Base-by-base conservation (phyloP, 352 stramenopile species). In the Phytophthora ramorum region DNA sequence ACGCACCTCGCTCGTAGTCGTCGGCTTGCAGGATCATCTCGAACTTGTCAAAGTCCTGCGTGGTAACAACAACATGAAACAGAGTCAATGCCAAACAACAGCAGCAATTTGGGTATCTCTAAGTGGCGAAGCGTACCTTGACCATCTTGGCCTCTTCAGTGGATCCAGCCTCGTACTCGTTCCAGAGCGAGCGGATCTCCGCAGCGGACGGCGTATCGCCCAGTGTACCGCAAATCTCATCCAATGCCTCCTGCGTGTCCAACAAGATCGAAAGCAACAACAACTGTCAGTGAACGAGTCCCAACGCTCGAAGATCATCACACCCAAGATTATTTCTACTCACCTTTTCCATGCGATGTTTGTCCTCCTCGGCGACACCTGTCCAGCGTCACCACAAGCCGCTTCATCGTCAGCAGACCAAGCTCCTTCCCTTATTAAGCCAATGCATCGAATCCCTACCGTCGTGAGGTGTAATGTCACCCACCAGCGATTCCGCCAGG, bases 21-120 rank as follows among this genome's bases (percentile, higher is more conserved):
- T 97, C 79, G 9, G 94, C 94, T 66, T 98, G 94, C 49, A 98
- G 69, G 44, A 98, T 97, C 92, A 98, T 98, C 72, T 98, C 94
- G 56, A 98, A 95, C 72, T 98, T 98, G 71, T 98, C 94, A 75
- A 98, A 96, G 69, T 98, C 94, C 75, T 90, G 43, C 6, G 28
- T 2, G 10, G 10, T 5, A 53, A 8, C 28, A 65, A 3, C 14
- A 69, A 30, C 35, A 64, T 10, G 58, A 38, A 19, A 52, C 4
- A 19, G 14, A 44, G 41, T 74, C 13, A 61, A 34, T 20, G 52
- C n/a, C 16, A 54, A 20, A 9, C n/a, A 66, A 5, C 13, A 37
- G 13, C n/a, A 47, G 10, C 35, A 16, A 49, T 22, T 44, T 13
- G 4, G 46, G 22, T 3, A 43, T 7, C 13, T 37, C 4, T 24